A percentile compares a stretch with the other conserved stretches of the same genome.
Conservation (phyloP, 495 filamentous ascomycete species). For the Penicillium herquei region DNA sequence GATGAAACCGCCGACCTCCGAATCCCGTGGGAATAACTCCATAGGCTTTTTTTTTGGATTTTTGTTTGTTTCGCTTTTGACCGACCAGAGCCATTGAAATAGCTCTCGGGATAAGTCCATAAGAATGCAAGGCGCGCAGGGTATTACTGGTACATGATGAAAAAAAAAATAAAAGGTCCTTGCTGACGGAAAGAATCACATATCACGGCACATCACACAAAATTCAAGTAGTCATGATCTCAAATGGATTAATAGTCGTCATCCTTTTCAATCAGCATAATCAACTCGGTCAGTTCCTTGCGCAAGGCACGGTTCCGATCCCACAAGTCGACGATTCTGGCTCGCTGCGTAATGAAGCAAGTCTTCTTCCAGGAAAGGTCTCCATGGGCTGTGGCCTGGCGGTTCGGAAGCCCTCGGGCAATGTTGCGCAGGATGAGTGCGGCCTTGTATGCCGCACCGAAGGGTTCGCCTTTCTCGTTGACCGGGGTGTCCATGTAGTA, state of each 20-base stretch:
- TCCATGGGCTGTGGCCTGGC: constrained; percentile 31
- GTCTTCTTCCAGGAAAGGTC: constrained; percentile 43
- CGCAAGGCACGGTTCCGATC: constrained; percentile 44
- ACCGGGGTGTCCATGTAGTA: constrained; percentile 62
- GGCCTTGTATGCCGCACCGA: constrained; percentile 80
- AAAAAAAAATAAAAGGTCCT: constrained; percentile 1
- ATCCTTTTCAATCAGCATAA: constrained; percentile 46
- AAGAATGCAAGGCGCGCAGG: constrained; percentile 10
- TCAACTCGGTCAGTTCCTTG: constrained; percentile 44
- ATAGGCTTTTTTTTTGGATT: constrained; percentile 15
- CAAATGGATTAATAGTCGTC: constrained; percentile 32
- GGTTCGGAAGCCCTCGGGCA: constrained; percentile 64
- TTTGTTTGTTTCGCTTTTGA: not conserved
- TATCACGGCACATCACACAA: too few relatives aligned
- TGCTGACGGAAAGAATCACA: too few relatives aligned
- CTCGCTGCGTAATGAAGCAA: constrained; percentile 40
- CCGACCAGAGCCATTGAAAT: not conserved
- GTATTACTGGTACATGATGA: constrained; percentile 22
- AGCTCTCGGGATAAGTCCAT: not conserved
- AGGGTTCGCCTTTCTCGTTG: constrained; percentile 80
- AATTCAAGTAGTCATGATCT: too few relatives aligned
- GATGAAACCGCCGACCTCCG: constrained; percentile 12
- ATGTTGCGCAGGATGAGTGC: constrained; percentile 88
- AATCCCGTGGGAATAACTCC: constrained; percentile 18
- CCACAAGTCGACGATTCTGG: constrained; percentile 44